Percentiles rank a stretch among this genome's conserved stretches.
Evolutionary conservation across 805 yeast genomes (phyloP).

Genomic region (Candida pseudoglaebosa): DNA sequence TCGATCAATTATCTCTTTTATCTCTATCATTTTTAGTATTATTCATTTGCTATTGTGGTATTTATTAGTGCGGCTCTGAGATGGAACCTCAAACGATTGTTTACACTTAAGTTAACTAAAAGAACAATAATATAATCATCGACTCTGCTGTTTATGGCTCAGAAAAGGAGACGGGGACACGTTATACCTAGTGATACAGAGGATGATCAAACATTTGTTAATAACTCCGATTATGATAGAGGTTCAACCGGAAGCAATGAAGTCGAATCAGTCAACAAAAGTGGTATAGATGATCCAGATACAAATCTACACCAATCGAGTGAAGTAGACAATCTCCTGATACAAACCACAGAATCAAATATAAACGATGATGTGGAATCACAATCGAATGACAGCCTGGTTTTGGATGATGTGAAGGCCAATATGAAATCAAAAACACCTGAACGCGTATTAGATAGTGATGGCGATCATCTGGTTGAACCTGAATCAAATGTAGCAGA

Average conservation of each 20-base stretch:
- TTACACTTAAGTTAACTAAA: not conserved
- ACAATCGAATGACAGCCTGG: not conserved
- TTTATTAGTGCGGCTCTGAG: not conserved
- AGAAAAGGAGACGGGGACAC: constrained; percentile 8
- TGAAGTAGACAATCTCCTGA: not conserved
- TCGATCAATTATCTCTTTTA: not conserved
- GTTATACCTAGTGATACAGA: constrained; percentile 10
- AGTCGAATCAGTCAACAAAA: not conserved
- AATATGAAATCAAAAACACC: not conserved
- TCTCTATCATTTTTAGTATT: not conserved
- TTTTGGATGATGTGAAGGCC: not conserved
- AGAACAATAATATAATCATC: no score
- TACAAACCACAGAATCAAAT: not conserved
- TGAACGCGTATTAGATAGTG: not conserved
- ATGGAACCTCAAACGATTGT: not conserved
- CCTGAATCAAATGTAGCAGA: no score
- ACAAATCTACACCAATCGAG: not conserved
- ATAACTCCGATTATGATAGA: constrained; percentile 33
- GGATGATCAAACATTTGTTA: constrained; percentile 29
- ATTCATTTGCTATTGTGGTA: not conserved
- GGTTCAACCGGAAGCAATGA: not conserved
- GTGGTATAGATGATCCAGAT: not conserved
- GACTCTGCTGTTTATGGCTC: no score
- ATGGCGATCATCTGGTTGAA: not conserved
- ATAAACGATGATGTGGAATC: no score